Percentiles rank a stretch among this genome's conserved stretches.
These are phyloP conservation scores for Lithocarpus polystachyus DNA, from an alignment of 306 rosid genomes.

Conservation along the genomic window DNA sequence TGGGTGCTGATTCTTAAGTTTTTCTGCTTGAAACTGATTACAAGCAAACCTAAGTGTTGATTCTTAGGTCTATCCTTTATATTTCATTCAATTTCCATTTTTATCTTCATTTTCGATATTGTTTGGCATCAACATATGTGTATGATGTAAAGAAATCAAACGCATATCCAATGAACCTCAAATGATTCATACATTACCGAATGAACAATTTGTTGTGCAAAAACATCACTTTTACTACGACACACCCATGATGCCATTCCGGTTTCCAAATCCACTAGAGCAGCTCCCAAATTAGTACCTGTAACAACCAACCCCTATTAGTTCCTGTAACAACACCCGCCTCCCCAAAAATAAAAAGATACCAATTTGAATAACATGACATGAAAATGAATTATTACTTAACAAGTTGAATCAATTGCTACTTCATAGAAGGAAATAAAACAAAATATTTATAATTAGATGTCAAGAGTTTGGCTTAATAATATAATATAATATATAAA, in stretches of 20 bases:
- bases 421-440: background rate
- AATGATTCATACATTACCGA: conserved; percentile 48
- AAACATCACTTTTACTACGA: conserved; percentile 78
- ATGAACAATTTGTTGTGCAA: conserved; percentile 71
- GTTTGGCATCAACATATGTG: too few species aligned
- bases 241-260: conserved; percentile 64
- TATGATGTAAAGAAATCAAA: background rate
- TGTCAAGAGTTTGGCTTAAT: background rate
- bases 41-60: too few species aligned
- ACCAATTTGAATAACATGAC: background rate
- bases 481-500: background rate
- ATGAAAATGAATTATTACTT: background rate
- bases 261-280: conserved; percentile 70
- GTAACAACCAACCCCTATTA: conserved; percentile 43
- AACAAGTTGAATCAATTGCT: background rate
- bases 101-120: too few species aligned
- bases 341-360: conserved; percentile 5
- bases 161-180: background rate
- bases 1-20: too few species aligned
- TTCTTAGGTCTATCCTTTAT: too few species aligned
- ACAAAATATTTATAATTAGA: background rate
- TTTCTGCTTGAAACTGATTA: too few species aligned
- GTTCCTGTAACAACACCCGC: conserved; percentile 47
- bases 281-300: conserved; percentile 82
- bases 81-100: too few species aligned